A percentile compares a stretch with the other conserved stretches of the same genome.
Evolutionary conservation across 2,329 filamentous ascomycete genomes (phyloP).

Genomic region (Curvularia sp.): DNA sequence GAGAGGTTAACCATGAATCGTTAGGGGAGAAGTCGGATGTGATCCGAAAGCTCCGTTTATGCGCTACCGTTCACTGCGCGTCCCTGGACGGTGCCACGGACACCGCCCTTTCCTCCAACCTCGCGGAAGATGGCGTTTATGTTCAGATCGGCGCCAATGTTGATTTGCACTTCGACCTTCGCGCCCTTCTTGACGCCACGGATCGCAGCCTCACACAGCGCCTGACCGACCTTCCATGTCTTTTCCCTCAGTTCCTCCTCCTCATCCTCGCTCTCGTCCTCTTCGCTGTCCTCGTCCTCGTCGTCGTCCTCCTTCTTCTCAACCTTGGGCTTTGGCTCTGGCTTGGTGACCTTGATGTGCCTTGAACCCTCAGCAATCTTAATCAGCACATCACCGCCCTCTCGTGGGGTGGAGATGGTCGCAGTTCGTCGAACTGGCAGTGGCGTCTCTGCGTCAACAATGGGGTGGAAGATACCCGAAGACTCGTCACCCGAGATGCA

Average conservation of each 20-base stretch:
- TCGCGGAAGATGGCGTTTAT: conserved; percentile 84
- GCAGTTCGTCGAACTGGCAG: conserved; percentile 87
- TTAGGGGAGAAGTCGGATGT: not conserved
- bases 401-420: conserved; percentile 76
- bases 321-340: conserved; percentile 77
- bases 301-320: conserved; percentile 67
- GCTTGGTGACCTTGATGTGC: conserved; percentile 92
- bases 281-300: conserved; percentile 68
- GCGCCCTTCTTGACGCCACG: conserved; percentile 83
- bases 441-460: conserved; percentile 86
- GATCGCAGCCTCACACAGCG: conserved; percentile 85
- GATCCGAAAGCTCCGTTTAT: conserved; percentile 15
- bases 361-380: conserved; percentile 87
- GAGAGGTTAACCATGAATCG: conserved; percentile 3
- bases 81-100: conserved; percentile 43
- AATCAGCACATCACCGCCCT: conserved; percentile 86
- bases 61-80: conserved; percentile 43
- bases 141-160: conserved; percentile 79
- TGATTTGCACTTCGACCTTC: conserved; percentile 94
- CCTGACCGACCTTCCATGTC: conserved; percentile 85
- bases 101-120: conserved; percentile 83
- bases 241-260: conserved; percentile 88
- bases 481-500: conserved; percentile 65
- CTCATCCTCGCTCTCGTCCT: conserved; percentile 72
- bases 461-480: conserved; percentile 76